Conservation (phyloP, 441 rosid species). For the Eruca vesicaria region DNA sequence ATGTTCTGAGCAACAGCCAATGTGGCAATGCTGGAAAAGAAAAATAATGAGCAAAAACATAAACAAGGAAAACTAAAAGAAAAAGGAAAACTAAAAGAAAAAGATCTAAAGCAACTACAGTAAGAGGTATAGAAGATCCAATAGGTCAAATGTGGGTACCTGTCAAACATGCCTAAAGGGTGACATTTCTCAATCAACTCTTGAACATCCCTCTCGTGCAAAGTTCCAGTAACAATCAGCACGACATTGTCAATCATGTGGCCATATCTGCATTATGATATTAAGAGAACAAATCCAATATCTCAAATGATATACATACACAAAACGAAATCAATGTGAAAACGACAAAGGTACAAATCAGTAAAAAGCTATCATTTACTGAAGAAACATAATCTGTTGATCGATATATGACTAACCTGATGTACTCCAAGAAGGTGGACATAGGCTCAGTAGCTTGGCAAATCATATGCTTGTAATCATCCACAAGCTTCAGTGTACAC, state of each 20-base stretch:
- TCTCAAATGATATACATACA: background rate
- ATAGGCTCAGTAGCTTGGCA: background rate
- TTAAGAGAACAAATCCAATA: background rate
- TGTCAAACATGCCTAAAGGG: constrained; percentile 99
- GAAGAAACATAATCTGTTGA: too few species aligned
- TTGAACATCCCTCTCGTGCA: constrained; percentile 98
- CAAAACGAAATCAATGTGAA: background rate
- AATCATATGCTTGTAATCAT: background rate
- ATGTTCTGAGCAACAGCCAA: constrained; percentile 98
- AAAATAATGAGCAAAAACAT: background rate
- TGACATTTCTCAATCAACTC: constrained; percentile 95
- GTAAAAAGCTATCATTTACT: background rate
- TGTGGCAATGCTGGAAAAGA: constrained; percentile 76
- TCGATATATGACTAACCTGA: background rate
- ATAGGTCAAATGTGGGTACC: constrained; percentile 41
- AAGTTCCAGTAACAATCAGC: constrained; percentile 93
- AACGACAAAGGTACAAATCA: background rate
- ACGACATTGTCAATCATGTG: constrained; percentile 99
- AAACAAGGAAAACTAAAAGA: too few species aligned
- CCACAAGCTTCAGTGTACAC: background rate
- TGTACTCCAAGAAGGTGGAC: background rate
- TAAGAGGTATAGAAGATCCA: background rate
- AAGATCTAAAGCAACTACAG: too few species aligned
- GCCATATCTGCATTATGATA: constrained; percentile 66
- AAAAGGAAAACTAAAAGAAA: too few species aligned